Percentiles rank a stretch among this genome's conserved stretches.
phyloP scores from a whole-genome alignment of 2,329 filamentous ascomycete species.

The Blastomyces parvus region DNA sequence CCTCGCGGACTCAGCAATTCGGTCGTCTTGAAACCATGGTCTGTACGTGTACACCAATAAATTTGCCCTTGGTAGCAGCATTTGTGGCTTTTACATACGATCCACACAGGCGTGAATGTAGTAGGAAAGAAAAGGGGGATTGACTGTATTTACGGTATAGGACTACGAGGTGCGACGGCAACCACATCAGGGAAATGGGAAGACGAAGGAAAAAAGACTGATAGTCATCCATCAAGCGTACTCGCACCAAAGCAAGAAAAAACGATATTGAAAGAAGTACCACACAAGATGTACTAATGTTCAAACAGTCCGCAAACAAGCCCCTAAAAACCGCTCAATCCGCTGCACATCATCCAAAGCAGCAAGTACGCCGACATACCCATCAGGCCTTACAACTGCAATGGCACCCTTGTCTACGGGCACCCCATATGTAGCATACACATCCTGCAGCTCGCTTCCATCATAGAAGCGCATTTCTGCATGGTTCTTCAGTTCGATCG shows the following conservation, averaged over 20 bases:
- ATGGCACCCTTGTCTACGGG: slow-evolving; percentile 23
- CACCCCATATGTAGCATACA: slow-evolving; percentile 31
- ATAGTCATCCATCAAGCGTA: background rate
- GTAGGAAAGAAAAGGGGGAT: background rate
- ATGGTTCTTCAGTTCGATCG: slow-evolving; percentile 23
- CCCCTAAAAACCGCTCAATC: slow-evolving; percentile 22
- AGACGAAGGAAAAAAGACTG: background rate
- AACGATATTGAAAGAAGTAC: background rate
- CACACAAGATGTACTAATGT: too few relatives aligned
- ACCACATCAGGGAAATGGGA: background rate
- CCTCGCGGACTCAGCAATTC: background rate
- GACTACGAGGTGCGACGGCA: background rate
- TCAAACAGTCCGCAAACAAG: slow-evolving; percentile 4
- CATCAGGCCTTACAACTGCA: slow-evolving; percentile 32
- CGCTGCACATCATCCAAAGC: slow-evolving; percentile 21
- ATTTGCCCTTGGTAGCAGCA: too few relatives aligned
- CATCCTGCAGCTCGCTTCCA: slow-evolving; percentile 28
- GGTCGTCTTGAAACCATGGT: background rate
- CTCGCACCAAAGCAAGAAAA: background rate
- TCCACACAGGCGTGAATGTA: background rate
- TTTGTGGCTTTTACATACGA: background rate
- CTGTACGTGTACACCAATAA: too few relatives aligned
- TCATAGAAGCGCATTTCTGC: slow-evolving; percentile 31
- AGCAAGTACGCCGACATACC: slow-evolving; percentile 26
- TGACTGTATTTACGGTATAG: background rate